Percentiles rank a stretch among this genome's conserved stretches.
Evolutionary conservation across 805 yeast genomes (phyloP).

Genomic region (Lachancea quebecensis): DNA sequence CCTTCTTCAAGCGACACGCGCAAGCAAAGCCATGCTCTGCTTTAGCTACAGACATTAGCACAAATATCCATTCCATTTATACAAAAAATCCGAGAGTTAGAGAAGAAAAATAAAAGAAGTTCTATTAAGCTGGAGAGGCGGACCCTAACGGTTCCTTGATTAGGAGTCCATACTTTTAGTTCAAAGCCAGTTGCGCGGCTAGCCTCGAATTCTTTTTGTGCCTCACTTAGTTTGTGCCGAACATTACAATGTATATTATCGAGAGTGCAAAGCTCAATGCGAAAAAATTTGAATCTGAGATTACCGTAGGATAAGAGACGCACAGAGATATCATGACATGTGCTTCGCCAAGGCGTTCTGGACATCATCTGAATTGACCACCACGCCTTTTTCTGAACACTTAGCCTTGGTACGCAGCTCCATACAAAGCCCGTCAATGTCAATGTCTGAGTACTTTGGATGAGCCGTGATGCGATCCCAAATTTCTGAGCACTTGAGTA

Average conservation of each 20-base stretch:
- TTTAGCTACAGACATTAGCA: no score
- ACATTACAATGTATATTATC: no score
- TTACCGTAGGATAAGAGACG: no score
- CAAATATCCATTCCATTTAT: no score
- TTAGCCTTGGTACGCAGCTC: slow-evolving; percentile 90
- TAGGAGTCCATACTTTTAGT: neutral
- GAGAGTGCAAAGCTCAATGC: no score
- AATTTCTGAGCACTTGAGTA: slow-evolving; percentile 77
- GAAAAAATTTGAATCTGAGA: no score
- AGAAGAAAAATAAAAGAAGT: neutral
- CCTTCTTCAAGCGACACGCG: no score
- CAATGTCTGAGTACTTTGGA: slow-evolving; percentile 88
- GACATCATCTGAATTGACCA: slow-evolving; percentile 74
- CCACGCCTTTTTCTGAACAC: slow-evolving; percentile 90
- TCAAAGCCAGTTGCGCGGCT: no score
- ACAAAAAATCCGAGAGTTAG: neutral
- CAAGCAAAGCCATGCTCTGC: no score
- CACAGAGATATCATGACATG: slow-evolving; percentile 9
- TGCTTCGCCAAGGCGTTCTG: slow-evolving; percentile 39
- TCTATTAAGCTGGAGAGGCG: neutral
- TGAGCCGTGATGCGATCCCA: slow-evolving; percentile 96
- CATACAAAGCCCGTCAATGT: slow-evolving; percentile 85
- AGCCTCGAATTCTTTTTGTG: no score
- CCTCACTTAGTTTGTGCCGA: no score
- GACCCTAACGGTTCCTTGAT: neutral